These are phyloP conservation scores for Salix udensis DNA, from an alignment of 345 rosid species.

Conservation along the genomic window DNA sequence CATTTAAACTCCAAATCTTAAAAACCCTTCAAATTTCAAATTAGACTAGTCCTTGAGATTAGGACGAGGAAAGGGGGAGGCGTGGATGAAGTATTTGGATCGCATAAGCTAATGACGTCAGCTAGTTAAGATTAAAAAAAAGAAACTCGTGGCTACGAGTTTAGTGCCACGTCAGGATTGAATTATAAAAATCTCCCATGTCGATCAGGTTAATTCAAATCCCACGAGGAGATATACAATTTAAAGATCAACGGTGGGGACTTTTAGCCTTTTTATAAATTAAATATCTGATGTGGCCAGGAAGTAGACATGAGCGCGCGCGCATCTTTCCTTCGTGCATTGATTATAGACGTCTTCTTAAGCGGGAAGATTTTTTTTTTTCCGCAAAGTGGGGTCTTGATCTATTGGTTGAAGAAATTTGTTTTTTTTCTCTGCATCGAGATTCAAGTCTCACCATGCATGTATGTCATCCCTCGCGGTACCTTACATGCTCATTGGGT, in stretches of 20 bases:
- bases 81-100: neutral
- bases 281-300: neutral
- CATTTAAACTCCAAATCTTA: no score
- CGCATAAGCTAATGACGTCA: neutral
- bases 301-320: neutral
- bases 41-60: no score
- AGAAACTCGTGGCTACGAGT: neutral
- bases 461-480: no score
- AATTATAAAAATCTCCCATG: neutral
- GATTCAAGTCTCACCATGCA: no score
- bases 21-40: no score
- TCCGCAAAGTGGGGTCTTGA: no score
- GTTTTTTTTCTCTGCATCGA: no score
- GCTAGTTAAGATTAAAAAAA: neutral
- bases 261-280: neutral
- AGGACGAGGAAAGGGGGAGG: no score
- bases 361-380: neutral
- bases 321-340: neutral
- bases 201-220: neutral
- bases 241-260: neutral
- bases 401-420: no score
- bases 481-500: no score
- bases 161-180: neutral
- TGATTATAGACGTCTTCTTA: neutral
- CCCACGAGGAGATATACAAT: neutral